phyloP scores from a whole-genome alignment of 2,329 filamentous ascomycete genomes.

The Ustulina deusta region DNA sequence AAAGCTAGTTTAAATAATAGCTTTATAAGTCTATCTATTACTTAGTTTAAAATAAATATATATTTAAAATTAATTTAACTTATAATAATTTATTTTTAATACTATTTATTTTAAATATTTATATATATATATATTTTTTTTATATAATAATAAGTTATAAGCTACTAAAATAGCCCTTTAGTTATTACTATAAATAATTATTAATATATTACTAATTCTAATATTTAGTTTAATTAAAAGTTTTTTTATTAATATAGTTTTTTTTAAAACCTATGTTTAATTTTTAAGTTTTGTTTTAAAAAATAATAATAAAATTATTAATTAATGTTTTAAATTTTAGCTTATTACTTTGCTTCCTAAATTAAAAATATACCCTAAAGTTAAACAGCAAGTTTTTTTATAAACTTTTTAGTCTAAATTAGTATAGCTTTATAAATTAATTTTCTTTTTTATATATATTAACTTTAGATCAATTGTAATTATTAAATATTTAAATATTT shows the following conservation, averaged over 20 bases:
- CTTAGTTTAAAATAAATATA: background rate
- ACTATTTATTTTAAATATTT: background rate
- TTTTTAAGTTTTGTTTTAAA: no score
- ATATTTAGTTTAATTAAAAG: no score
- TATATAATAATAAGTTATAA: background rate
- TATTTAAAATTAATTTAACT: background rate
- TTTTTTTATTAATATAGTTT: no score
- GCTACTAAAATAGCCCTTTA: background rate
- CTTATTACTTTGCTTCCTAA: no score
- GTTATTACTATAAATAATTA: no score
- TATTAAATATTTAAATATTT: no score
- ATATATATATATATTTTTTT: background rate
- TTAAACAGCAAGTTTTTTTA: background rate
- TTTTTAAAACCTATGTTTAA: no score
- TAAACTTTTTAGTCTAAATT: background rate
- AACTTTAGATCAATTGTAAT: no score
- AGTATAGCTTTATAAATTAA: background rate
- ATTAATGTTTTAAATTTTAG: no score
- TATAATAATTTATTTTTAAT: background rate
- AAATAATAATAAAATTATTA: no score
- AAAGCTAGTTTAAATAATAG: background rate
- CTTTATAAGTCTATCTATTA: background rate
- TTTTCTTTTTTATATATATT: background rate
- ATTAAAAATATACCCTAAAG: background rate
- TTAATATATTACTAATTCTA: no score